phyloP scores from a whole-genome alignment of 495 filamentous ascomycete genomes.

The Aspergillus sparsus region DNA sequence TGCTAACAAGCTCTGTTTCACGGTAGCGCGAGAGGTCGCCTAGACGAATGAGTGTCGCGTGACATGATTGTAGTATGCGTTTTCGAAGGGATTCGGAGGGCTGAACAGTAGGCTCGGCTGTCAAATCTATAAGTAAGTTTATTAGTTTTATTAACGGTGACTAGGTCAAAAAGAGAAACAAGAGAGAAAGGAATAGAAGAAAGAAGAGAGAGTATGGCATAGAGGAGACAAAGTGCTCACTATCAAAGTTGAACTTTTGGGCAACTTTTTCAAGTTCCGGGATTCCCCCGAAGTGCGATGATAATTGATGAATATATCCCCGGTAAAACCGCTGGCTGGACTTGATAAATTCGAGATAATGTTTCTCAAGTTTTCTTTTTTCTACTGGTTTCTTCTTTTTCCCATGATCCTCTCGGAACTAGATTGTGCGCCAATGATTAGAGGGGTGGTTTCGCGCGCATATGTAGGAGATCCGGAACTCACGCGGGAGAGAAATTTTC shows the following conservation, averaged over 20 bases:
- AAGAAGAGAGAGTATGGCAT: too few relatives aligned
- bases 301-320: slow-evolving; percentile 76
- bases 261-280: slow-evolving; percentile 72
- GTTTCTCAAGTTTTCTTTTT: slow-evolving; percentile 73
- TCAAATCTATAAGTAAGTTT: slow-evolving; percentile 42
- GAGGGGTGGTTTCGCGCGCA: neutral
- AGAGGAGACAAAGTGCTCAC: slow-evolving; percentile 35
- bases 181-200: too few relatives aligned
- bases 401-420: slow-evolving; percentile 56
- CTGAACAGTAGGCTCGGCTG: slow-evolving; percentile 39
- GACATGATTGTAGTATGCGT: slow-evolving; percentile 70
- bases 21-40: slow-evolving; percentile 93
- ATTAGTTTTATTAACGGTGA: neutral
- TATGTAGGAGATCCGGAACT: slow-evolving; percentile 23
- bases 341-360: slow-evolving; percentile 82
- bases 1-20: slow-evolving; percentile 63
- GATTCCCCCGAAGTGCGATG: slow-evolving; percentile 69
- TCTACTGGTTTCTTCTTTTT: slow-evolving; percentile 73
- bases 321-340: slow-evolving; percentile 83
- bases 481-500: slow-evolving; percentile 59
- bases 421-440: slow-evolving; percentile 21
- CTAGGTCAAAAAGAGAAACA: too few relatives aligned
- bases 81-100: slow-evolving; percentile 51
- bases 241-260: slow-evolving; percentile 62
- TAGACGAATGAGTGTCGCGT: slow-evolving; percentile 79